Evolutionary conservation across 805 yeast genomes (phyloP).

Genomic region (Starmerella khaoyaiensis): DNA sequence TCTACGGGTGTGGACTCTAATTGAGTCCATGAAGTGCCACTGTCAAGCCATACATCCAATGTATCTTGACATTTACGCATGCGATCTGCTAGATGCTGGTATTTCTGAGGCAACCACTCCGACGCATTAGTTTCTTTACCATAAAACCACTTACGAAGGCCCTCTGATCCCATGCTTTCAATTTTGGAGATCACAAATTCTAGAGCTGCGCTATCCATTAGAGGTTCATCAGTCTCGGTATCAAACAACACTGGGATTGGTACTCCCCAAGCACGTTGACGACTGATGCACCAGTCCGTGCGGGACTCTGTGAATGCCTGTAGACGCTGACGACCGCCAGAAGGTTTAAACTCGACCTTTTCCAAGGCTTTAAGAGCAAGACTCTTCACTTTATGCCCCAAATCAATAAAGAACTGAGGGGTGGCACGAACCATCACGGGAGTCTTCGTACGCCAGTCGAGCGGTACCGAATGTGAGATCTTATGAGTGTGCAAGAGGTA

Average conservation of each 20-base stretch:
- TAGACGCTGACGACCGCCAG: conserved; percentile 56
- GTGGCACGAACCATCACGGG: conserved; percentile 94
- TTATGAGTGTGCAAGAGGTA: conserved; percentile 40
- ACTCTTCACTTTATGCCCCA: conserved; percentile 46
- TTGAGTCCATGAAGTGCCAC: conserved; percentile 83
- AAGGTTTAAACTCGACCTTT: conserved; percentile 60
- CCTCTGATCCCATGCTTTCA: conserved; percentile 39
- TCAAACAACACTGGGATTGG: conserved; percentile 82
- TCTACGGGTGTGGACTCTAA: conserved; percentile 38
- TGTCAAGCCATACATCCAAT: conserved; percentile 98
- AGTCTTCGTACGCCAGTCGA: conserved; percentile 92
- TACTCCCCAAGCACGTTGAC: conserved; percentile 97
- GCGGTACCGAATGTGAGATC: conserved; percentile 78
- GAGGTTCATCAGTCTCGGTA: conserved; percentile 46
- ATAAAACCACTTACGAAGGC: conserved; percentile 49
- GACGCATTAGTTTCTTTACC: conserved; percentile 33
- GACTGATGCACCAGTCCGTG: conserved; percentile 93
- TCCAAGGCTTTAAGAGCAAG: conserved; percentile 47
- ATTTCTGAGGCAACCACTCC: conserved; percentile 59
- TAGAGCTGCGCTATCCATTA: conserved; percentile 46
- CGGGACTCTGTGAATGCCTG: conserved; percentile 60
- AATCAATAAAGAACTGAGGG: conserved; percentile 93
- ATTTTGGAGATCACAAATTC: conserved; percentile 46
- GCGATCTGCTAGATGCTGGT: conserved; percentile 32
- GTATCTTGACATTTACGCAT: conserved; percentile 71